phyloP scores from a whole-genome alignment of 129 eudicot species.

The carrot (Daucus carota) region DH1_v3.0 NC_030382.2:53627001-53627500 shows the following conservation, averaged over 20 bases:
- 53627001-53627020: not conserved
- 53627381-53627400: slow-evolving; percentile 57
- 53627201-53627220: not conserved
- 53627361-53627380: slow-evolving; percentile 61
- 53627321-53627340: not conserved
- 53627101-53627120: slow-evolving; percentile 21
- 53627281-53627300: not conserved
- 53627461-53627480: not conserved
- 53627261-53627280: not conserved
- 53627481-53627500: not conserved
- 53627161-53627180: not conserved
- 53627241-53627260: not conserved
- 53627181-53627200: not conserved
- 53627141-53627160: not conserved
- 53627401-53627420: slow-evolving; percentile 68
- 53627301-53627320: not conserved
- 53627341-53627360: slow-evolving; percentile 23
- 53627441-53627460: slow-evolving; percentile 8
- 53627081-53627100: slow-evolving; percentile 75
- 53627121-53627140: no score
- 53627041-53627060: slow-evolving; percentile 49
- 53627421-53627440: slow-evolving; percentile 67
- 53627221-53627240: not conserved
- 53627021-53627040: slow-evolving; percentile 57
- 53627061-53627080: slow-evolving; percentile 61